phyloP scores from a whole-genome alignment of 106 monocot genomes.

The Platanthera zijinensis region DNA sequence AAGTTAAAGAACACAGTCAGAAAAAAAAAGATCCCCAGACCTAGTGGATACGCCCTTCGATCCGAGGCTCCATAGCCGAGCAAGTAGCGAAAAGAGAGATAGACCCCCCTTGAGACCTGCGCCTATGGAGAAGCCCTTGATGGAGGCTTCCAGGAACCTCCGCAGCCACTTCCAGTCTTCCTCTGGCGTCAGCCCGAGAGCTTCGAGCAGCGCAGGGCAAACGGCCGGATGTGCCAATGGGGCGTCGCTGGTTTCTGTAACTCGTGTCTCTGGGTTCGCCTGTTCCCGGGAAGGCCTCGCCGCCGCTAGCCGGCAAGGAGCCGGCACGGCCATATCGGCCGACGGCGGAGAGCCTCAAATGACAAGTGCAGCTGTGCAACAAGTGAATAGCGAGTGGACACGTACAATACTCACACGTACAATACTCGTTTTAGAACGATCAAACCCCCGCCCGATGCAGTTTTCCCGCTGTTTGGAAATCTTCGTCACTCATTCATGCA shows the following conservation, averaged over 20 bases:
- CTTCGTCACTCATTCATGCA: no score
- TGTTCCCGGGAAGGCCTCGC: not conserved
- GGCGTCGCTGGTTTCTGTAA: not conserved
- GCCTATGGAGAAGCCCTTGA: slow-evolving; percentile 84
- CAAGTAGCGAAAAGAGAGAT: slow-evolving; percentile 78
- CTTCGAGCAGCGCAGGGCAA: not conserved
- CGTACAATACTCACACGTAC: no score
- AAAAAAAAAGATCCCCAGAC: not conserved
- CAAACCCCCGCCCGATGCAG: no score
- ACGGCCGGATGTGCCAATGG: not conserved
- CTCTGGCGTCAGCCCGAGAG: slow-evolving; percentile 1
- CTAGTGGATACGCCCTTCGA: slow-evolving; percentile 25
- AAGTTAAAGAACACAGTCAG: no score
- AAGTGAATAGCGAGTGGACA: no score
- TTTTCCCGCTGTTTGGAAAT: no score
- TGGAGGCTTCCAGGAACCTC: slow-evolving; percentile 61
- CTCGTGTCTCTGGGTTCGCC: not conserved
- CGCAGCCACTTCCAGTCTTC: slow-evolving; percentile 47
- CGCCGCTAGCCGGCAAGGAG: not conserved
- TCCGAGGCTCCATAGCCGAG: slow-evolving; percentile 33
- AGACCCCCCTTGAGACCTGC: slow-evolving; percentile 89
- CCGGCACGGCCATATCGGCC: not conserved
- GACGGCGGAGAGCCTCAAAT: not conserved
- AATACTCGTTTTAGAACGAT: no score
- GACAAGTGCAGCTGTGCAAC: no score